Evolutionary conservation across 2,329 filamentous ascomycete species (phyloP).

Genomic region (Chaetomium olivaceum): DNA sequence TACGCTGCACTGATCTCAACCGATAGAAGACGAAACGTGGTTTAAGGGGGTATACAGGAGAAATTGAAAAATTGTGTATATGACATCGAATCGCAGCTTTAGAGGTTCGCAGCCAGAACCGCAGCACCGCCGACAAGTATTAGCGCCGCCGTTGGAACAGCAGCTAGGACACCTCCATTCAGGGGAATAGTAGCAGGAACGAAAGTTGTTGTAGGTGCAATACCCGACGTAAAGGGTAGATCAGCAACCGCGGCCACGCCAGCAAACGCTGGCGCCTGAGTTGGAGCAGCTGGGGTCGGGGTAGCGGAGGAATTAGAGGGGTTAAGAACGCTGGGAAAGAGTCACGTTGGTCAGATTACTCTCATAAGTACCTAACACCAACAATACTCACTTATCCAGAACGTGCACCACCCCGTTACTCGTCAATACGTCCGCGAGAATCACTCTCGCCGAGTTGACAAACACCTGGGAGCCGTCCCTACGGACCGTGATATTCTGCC

Average conservation of each 20-base stretch:
- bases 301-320: conserved; percentile 35
- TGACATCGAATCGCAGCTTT: not conserved
- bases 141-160: conserved; percentile 29
- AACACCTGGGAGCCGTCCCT: conserved; percentile 38
- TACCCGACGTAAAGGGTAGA: conserved; percentile 36
- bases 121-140: conserved; percentile 18
- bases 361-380: not conserved
- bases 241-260: conserved; percentile 30
- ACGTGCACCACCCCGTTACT: conserved; percentile 60
- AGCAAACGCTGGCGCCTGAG: conserved; percentile 38
- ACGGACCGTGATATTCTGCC: conserved; percentile 25
- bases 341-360: conserved; percentile 32
- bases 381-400: conserved; percentile 54
- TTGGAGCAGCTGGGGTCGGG: conserved; percentile 36
- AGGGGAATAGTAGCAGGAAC: conserved; percentile 31
- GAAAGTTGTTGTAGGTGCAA: conserved; percentile 34
- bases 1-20: not conserved
- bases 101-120: conserved; percentile 12
- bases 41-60: not conserved
- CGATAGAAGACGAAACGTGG: not conserved
- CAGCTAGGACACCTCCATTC: conserved; percentile 24
- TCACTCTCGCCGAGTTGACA: conserved; percentile 53
- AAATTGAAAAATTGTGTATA: not conserved
- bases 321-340: conserved; percentile 42
- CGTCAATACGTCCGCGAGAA: conserved; percentile 51